phyloP scores from a whole-genome alignment of 2,329 filamentous ascomycete species.

The Teratosphaeria gauchensis region DNA sequence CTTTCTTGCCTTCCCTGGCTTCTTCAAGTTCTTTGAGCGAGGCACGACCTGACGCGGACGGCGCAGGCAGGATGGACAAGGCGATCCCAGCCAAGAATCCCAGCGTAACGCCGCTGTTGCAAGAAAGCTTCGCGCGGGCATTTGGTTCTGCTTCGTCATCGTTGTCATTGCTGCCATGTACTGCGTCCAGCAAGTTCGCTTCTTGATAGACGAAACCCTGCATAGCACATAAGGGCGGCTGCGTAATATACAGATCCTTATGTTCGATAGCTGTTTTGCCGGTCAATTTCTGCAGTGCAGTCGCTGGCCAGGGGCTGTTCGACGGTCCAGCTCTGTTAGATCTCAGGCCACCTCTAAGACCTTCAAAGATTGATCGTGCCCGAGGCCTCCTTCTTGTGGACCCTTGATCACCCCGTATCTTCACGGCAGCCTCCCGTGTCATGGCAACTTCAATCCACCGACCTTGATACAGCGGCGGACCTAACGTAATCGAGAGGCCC shows the following conservation, averaged over 20 bases:
- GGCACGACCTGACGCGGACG: neutral
- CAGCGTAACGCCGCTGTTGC: slow-evolving; percentile 20
- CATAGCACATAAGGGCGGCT: slow-evolving; percentile 18
- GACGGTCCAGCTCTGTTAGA: neutral
- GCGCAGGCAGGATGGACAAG: slow-evolving; percentile 10
- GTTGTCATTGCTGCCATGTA: neutral
- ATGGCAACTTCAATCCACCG: slow-evolving; percentile 18
- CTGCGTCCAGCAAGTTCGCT: neutral
- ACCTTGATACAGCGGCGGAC: slow-evolving; percentile 13
- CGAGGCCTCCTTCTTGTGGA: slow-evolving; percentile 3
- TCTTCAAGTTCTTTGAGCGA: neutral
- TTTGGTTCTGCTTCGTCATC: neutral
- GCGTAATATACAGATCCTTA: slow-evolving; percentile 13
- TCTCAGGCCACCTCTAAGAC: slow-evolving; percentile 11
- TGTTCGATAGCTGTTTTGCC: neutral
- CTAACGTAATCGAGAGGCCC: slow-evolving; percentile 14
- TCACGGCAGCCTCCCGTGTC: slow-evolving; percentile 11
- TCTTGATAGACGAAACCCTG: slow-evolving; percentile 13
- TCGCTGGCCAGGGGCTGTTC: slow-evolving; percentile 9
- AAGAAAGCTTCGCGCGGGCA: slow-evolving; percentile 15
- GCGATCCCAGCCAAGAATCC: slow-evolving; percentile 20
- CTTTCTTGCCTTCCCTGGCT: neutral
- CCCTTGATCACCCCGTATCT: slow-evolving; percentile 2
- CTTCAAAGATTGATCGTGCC: slow-evolving; percentile 14
- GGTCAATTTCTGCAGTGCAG: neutral